These are phyloP conservation scores for Jamesozyma lodderae DNA, from an alignment of 805 yeast species.

Conservation along the genomic window DNA sequence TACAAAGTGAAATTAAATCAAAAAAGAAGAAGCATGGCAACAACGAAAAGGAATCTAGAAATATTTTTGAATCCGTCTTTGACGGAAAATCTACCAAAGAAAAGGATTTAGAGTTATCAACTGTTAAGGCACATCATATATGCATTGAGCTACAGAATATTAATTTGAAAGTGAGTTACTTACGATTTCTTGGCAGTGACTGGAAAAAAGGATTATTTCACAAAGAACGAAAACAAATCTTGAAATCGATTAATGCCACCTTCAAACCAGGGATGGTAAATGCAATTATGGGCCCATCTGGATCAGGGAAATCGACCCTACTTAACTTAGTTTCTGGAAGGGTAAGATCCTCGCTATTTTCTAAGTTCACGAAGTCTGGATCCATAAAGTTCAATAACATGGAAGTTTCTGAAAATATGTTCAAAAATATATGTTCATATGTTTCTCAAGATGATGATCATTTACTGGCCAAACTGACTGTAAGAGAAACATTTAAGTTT, in stretches of 20 bases:
- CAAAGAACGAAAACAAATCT: slow-evolving; percentile 29
- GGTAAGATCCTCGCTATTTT: slow-evolving; percentile 29
- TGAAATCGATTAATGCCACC: slow-evolving; percentile 40
- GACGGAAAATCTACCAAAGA: not conserved
- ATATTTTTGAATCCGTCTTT: slow-evolving; percentile 3
- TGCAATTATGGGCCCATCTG: slow-evolving; percentile 76
- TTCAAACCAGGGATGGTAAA: slow-evolving; percentile 51
- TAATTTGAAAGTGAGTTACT: slow-evolving; percentile 9
- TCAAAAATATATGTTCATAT: slow-evolving; percentile 51
- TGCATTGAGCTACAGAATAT: slow-evolving; percentile 11
- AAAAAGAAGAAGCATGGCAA: slow-evolving; percentile 5
- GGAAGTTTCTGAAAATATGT: slow-evolving; percentile 29
- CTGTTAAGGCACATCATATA: slow-evolving; percentile 5
- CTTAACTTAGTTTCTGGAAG: slow-evolving; percentile 57
- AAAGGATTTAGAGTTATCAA: slow-evolving; percentile 14
- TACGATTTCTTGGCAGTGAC: slow-evolving; percentile 3
- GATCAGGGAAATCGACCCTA: slow-evolving; percentile 67
- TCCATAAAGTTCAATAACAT: slow-evolving; percentile 36
- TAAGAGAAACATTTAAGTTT: slow-evolving; percentile 61
- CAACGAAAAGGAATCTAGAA: not conserved
- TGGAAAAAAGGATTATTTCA: slow-evolving; percentile 9
- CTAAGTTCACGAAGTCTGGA: slow-evolving; percentile 33
- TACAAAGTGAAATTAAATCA: slow-evolving; percentile 19
- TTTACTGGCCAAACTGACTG: slow-evolving; percentile 61
- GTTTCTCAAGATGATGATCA: slow-evolving; percentile 78